These are phyloP conservation scores for Hypoxylon perforatum DNA, from an alignment of 495 filamentous ascomycete species.

Conservation along the genomic window DNA sequence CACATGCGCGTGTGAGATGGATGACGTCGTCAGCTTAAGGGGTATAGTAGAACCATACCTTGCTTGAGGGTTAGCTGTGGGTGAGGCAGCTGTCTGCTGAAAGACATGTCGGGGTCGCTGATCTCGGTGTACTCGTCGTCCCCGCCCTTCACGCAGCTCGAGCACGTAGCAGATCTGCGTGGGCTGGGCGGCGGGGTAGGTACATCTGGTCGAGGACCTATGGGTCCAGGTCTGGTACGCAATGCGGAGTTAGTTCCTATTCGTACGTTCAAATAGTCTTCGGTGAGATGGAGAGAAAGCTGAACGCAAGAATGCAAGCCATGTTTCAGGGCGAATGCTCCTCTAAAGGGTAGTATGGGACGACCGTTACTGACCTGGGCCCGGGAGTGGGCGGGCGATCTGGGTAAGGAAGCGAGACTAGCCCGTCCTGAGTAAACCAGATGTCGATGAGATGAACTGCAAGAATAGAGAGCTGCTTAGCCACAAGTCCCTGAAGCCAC, in stretches of 20 bases:
- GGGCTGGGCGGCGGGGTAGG: constrained; percentile 48
- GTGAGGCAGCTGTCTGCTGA: constrained; percentile 1
- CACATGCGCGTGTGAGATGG: constrained; percentile 1
- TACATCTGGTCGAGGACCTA: constrained; percentile 40
- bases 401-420: constrained; percentile 33
- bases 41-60: not conserved
- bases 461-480: constrained; percentile 29
- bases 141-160: not conserved
- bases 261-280: not conserved
- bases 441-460: constrained; percentile 16
- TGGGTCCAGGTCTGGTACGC: constrained; percentile 38
- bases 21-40: constrained; percentile 5
- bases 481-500: constrained; percentile 6
- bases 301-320: constrained; percentile 12
- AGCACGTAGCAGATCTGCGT: constrained; percentile 13
- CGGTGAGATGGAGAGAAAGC: constrained; percentile 10
- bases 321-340: constrained; percentile 16
- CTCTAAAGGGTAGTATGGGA: not conserved
- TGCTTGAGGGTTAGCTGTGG: constrained; percentile 1
- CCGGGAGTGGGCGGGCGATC: constrained; percentile 45
- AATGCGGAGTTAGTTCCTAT: not conserved
- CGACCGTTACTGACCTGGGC: constrained; percentile 33
- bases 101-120: not conserved
- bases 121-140: not conserved
- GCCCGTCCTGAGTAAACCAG: constrained; percentile 9